Base-by-base conservation (phyloP, 1,284 basidiomycete genomes). In the Waitea zeae region DNA sequence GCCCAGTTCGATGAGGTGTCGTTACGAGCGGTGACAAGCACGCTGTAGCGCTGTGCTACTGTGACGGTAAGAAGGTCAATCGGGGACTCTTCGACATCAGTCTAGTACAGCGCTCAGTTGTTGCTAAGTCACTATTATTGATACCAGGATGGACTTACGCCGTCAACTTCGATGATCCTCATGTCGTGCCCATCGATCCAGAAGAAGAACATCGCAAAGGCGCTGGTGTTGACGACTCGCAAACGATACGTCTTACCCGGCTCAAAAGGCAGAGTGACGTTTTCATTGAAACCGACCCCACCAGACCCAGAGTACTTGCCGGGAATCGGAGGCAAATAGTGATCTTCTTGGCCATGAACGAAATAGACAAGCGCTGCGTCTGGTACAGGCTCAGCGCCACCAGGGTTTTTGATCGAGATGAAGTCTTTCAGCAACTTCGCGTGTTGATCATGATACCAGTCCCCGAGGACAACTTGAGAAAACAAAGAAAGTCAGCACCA, bases 141-240 rank as follows among this genome's bases (percentile, higher is more conserved):
- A 27, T 12, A 34, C 12, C 5, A 22, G 15, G 17, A 24, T 11
- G 24, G 17, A 58, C 76, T 39, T 49, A 78, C 81, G 4, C 89
- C 87, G 46, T 96, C 90, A 18, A 74, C 82, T 49, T 87, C 77
- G 47, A 97, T 89, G 43, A 96, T 68, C 7, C 66, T 58, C 86
- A 95, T 92, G 20, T 81, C 68, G 51, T 96, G 92, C 1, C 87
- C 87, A 41, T 93, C 88, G 36, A 96, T 80, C 70, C 77, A 83
- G 54, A 93, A 78, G 58, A 67, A 79, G 58, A 88, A 90, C 47
- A 74, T 64, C 0, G 69, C 50, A 38, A 86, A 75, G 0, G 70
- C 76, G 30, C 69, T 61, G 31, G 69, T 80, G 59, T 95, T 96
- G 51, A 95, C 59, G 42, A 96, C 58, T 12, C 56, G 61, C 35